Percentiles rank a stretch among this genome's conserved stretches.
phyloP scores from a whole-genome alignment of 495 filamentous ascomycete species.

The Barbatosphaeria neglecta region DNA sequence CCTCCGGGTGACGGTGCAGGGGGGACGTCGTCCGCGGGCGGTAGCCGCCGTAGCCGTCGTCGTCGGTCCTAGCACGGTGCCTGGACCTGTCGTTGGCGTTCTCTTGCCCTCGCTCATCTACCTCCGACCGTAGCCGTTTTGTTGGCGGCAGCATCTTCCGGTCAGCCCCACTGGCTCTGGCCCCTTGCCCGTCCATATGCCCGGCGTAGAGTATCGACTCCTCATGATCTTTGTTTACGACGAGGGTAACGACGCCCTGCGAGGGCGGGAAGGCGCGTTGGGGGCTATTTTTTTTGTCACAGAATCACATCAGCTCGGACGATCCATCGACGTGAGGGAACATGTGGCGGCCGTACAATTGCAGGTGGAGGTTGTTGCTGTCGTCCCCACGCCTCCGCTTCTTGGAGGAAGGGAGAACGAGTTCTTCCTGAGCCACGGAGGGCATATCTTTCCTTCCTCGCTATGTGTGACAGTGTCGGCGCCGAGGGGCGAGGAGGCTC shows the following conservation, averaged over 20 bases:
- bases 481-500: too few species aligned
- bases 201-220: slow-evolving; percentile 2
- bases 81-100: too few species aligned
- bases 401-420: slow-evolving; percentile 15
- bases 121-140: slow-evolving; percentile 17
- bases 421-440: slow-evolving; percentile 16
- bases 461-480: not conserved
- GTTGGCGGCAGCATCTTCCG: slow-evolving; percentile 21
- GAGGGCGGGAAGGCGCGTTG: slow-evolving; percentile 2
- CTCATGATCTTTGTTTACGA: slow-evolving; percentile 13
- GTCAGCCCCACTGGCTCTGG: not conserved
- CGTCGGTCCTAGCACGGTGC: too few species aligned
- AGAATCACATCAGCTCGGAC: slow-evolving; percentile 4
- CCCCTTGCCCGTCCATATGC: slow-evolving; percentile 2
- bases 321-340: not conserved
- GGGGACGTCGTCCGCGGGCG: not conserved
- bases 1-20: not conserved
- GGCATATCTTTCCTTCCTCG: slow-evolving; percentile 11
- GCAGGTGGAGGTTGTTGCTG: slow-evolving; percentile 13
- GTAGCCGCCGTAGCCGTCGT: slow-evolving; percentile 3
- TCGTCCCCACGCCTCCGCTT: slow-evolving; percentile 31
- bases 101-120: not conserved
- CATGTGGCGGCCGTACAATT: slow-evolving; percentile 16
- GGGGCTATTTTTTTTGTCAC: slow-evolving; percentile 4
- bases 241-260: slow-evolving; percentile 1